A percentile compares a stretch with the other conserved stretches of the same genome.
Evolutionary conservation across 2,329 filamentous ascomycete species (phyloP).

Genomic region (Ophiostoma sp.): DNA sequence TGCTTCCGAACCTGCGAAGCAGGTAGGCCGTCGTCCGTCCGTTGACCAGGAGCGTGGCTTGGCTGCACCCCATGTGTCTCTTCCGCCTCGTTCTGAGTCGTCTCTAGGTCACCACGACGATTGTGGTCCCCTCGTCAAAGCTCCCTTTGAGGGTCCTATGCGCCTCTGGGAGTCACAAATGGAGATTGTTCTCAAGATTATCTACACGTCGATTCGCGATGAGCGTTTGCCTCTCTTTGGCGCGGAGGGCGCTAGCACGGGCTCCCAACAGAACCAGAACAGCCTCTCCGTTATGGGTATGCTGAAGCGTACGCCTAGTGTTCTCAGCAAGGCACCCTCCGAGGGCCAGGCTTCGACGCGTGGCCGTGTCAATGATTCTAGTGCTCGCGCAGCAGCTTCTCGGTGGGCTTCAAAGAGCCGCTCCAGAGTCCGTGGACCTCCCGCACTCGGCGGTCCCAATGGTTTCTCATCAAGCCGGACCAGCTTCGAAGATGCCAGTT

Average conservation of each 20-base stretch:
- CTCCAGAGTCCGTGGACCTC: constrained; percentile 51
- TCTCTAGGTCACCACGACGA: constrained; percentile 41
- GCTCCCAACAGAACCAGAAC: constrained; percentile 44
- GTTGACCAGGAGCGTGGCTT: constrained; percentile 31
- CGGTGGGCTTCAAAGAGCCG: constrained; percentile 83
- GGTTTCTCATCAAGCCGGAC: constrained; percentile 87
- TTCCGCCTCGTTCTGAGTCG: constrained; percentile 44
- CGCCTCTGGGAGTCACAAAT: constrained; percentile 84
- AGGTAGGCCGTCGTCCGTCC: constrained; percentile 8
- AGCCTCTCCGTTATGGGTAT: constrained; percentile 69
- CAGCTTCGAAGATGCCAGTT: constrained; percentile 85
- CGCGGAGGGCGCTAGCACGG: constrained; percentile 39
- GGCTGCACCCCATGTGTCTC: constrained; percentile 30
- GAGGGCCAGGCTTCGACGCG: constrained; percentile 66
- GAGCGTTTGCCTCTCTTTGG: constrained; percentile 83
- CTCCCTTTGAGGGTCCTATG: constrained; percentile 66
- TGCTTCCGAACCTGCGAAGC: constrained; percentile 46
- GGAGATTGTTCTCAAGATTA: constrained; percentile 84
- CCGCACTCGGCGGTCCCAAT: constrained; percentile 46
- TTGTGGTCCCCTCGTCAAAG: constrained; percentile 71
- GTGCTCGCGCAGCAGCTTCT: constrained; percentile 48
- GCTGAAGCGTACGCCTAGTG: constrained; percentile 81
- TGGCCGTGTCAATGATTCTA: constrained; percentile 60
- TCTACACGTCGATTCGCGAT: constrained; percentile 83
- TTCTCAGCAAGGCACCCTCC: constrained; percentile 87